A percentile compares a stretch with the other conserved stretches of the same genome.
Conservation (phyloP, 305 asterid genomes). For the Fraxinus velutina region DNA sequence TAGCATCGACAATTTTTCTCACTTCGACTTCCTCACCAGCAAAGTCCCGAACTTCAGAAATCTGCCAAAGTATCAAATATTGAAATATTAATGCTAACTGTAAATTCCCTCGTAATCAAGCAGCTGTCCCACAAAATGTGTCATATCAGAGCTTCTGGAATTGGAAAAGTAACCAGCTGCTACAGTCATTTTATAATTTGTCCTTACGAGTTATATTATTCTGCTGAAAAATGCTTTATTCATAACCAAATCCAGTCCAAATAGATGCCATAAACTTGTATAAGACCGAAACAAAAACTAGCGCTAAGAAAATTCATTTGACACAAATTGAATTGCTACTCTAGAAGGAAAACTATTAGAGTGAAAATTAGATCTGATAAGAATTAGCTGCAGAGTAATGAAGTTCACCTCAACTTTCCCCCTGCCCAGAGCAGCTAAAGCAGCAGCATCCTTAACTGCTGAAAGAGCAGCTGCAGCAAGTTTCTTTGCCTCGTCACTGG, state of each 20-base stretch:
- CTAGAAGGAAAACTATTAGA: neutral
- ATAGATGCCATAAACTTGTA: neutral
- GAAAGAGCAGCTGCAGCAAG: conserved; percentile 66
- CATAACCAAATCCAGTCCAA: neutral
- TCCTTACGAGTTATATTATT: neutral
- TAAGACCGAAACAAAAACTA: neutral
- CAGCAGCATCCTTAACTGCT: conserved; percentile 69
- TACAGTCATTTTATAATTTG: neutral
- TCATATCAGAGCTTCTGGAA: neutral
- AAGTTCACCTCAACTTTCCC: conserved; percentile 77
- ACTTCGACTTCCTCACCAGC: conserved; percentile 88
- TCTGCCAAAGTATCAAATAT: conserved; percentile 32
- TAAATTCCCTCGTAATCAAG: neutral
- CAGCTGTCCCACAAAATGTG: neutral
- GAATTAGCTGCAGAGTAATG: conserved; percentile 2
- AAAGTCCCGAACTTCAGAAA: conserved; percentile 80
- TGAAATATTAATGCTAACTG: neutral
- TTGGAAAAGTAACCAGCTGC: neutral
- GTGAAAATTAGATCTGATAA: neutral
- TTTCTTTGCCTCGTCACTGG: conserved; percentile 60
- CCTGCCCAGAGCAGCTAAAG: conserved; percentile 47
- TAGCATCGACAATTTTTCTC: conserved; percentile 69
- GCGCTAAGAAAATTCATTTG: neutral
- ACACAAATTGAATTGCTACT: neutral
- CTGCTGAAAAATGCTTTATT: neutral